Base-by-base conservation (phyloP, 306 rosid species). In the Cucumis cinereus region DNA sequence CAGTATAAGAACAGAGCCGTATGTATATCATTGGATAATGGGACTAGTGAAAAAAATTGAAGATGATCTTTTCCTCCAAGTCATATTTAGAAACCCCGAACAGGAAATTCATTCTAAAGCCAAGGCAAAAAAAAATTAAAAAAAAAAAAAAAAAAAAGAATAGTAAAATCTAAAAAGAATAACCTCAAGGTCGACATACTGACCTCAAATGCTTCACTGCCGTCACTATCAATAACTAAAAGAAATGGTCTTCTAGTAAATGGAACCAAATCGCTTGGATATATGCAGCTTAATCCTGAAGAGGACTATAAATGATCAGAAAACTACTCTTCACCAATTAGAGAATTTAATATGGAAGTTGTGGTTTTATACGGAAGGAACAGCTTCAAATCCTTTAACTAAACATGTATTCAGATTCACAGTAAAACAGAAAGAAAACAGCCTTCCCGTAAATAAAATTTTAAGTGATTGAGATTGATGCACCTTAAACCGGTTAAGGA, bases 191-290 rank as follows among this genome's bases (percentile, higher is more conserved):
- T 57, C 17, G 40, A 69, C 26, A 77, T 58, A 77, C 93, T 90
- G 87, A 85, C 97, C 98, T 91, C 91, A 81, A 90, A 94, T 81
- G 93, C 93, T 75, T 86, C 88, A 86, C 93, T 91, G 86, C 75
- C 80, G 71, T 89, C 93, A 71, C 86, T 87, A 76, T 94, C 98
- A 81, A 94, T 86, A 78, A 94, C 86, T 80, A 94, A 77, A 81
- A 91, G 84, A 80, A 91, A 90, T 52, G 97, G 98, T 62, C 94
- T 91, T 87, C 98, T 89, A 56, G 98, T 94, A 83, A 94, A 94
- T 12, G 98, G 96, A 77, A 90, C 74, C 58, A 94, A 79, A 84
- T 94, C 98, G 69, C 90, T 80, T 17, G 97, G 97, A 81, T 89
- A 90, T 73, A 94, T 81, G 84, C 88, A 90, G 79, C 84, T 94